These are phyloP conservation scores for Hemerocallis citrina DNA, from an alignment of 106 monocot species.

Conservation along the genomic window DNA sequence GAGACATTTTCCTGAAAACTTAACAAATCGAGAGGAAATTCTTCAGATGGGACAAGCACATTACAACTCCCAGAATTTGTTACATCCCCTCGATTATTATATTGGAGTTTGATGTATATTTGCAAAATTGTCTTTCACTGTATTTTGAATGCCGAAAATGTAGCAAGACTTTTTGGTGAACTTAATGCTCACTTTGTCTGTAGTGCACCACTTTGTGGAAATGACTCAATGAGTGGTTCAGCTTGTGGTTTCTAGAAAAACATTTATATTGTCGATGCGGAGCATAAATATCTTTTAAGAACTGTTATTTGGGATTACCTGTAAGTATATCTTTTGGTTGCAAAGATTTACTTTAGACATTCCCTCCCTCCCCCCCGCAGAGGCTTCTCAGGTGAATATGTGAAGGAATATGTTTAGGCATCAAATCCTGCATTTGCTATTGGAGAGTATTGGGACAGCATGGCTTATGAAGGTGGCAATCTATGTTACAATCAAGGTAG, in stretches of 20 bases:
- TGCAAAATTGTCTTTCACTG: background rate
- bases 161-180: background rate
- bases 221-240: background rate
- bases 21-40: background rate
- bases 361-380: conserved; percentile 4
- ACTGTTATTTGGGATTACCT: background rate
- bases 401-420: conserved; percentile 32
- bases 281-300: background rate
- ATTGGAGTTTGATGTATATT: background rate
- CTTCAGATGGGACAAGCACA: background rate
- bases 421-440: conserved; percentile 37
- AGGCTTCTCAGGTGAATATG: conserved; percentile 32
- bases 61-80: background rate
- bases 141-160: background rate
- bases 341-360: background rate
- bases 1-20: background rate
- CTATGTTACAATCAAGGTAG: conserved; percentile 33
- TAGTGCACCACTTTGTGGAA: background rate
- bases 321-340: background rate
- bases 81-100: background rate
- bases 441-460: conserved; percentile 38
- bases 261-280: background rate
- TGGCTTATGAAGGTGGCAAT: conserved; percentile 38
- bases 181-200: background rate
- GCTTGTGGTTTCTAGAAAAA: background rate